phyloP scores from a whole-genome alignment of 106 monocot species.

The Acorus gramineus region DNA sequence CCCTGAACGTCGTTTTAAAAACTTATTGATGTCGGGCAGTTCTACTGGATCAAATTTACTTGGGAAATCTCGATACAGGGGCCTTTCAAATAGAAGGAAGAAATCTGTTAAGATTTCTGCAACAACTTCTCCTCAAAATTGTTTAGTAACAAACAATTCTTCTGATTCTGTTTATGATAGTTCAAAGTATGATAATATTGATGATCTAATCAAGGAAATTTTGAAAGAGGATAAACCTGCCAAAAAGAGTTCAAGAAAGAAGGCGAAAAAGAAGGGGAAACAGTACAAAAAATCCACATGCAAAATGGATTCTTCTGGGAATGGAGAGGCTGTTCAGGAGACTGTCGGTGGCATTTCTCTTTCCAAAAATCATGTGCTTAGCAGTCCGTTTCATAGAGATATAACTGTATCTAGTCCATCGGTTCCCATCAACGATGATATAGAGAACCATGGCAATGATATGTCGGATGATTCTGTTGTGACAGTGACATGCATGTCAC shows the following conservation, averaged over 20 bases:
- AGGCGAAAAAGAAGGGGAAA: slow-evolving; percentile 60
- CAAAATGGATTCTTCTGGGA: slow-evolving; percentile 16
- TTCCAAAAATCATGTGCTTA: slow-evolving; percentile 4
- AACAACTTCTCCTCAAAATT: neutral
- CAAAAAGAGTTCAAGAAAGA: slow-evolving; percentile 55
- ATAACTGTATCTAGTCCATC: slow-evolving; percentile 10
- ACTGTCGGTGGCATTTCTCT: slow-evolving; percentile 5
- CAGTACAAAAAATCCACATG: slow-evolving; percentile 20
- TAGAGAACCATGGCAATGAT: slow-evolving; percentile 6
- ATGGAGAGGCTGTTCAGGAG: slow-evolving; percentile 14
- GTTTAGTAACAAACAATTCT: slow-evolving; percentile 17
- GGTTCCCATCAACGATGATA: slow-evolving; percentile 13
- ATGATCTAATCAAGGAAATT: slow-evolving; percentile 16
- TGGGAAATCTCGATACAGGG: slow-evolving; percentile 12
- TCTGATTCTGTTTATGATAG: slow-evolving; percentile 20
- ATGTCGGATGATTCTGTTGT: slow-evolving; percentile 3
- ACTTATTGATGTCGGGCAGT: slow-evolving; percentile 6
- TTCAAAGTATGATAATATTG: slow-evolving; percentile 16
- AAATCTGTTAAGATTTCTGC: slow-evolving; percentile 12
- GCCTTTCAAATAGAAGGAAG: slow-evolving; percentile 9
- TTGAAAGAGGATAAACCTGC: slow-evolving; percentile 15
- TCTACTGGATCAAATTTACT: slow-evolving; percentile 3
- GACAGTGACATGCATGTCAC: slow-evolving; percentile 17
- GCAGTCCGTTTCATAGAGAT: slow-evolving; percentile 9
- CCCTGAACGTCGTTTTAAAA: slow-evolving; percentile 11